Conservation (phyloP, 169 alveolate species). For the Miamiensis avidus region DNA sequence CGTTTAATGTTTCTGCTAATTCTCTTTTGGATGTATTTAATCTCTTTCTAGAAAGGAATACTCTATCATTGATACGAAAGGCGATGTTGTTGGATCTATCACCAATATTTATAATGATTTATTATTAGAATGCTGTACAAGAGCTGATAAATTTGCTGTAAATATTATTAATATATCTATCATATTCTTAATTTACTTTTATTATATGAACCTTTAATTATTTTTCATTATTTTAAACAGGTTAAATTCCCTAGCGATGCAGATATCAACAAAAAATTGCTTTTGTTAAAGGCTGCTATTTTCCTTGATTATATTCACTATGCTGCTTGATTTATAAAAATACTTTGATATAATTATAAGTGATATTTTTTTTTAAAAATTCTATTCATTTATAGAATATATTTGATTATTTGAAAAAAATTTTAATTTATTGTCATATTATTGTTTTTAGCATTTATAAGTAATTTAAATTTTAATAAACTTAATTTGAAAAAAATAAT, state of each 20-base stretch:
- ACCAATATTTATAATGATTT: conserved; percentile 13
- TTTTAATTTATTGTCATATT: too few species aligned
- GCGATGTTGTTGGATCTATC: conserved; percentile 18
- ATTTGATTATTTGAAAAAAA: too few species aligned
- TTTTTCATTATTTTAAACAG: background rate
- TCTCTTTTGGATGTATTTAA: background rate
- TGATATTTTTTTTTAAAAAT: too few species aligned
- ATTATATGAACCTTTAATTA: too few species aligned
- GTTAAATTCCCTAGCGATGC: conserved; percentile 10
- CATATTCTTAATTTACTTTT: background rate
- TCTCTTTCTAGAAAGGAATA: conserved; percentile 14
- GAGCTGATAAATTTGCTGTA: conserved; percentile 24
- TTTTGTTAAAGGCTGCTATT: conserved; percentile 14
- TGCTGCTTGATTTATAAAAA: conserved; percentile 22
- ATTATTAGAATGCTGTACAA: conserved; percentile 16
- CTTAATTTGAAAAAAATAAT: too few species aligned
- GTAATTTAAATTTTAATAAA: too few species aligned
- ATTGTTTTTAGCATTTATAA: too few species aligned
- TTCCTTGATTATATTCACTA: conserved; percentile 22
- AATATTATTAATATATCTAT: background rate
- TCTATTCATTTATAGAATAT: too few species aligned
- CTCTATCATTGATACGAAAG: conserved; percentile 8
- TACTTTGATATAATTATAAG: too few species aligned
- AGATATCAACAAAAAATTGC: background rate
- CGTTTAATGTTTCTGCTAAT: background rate